Conservation (phyloP, 306 rosid species). For the Lathyrus aphaca region DNA sequence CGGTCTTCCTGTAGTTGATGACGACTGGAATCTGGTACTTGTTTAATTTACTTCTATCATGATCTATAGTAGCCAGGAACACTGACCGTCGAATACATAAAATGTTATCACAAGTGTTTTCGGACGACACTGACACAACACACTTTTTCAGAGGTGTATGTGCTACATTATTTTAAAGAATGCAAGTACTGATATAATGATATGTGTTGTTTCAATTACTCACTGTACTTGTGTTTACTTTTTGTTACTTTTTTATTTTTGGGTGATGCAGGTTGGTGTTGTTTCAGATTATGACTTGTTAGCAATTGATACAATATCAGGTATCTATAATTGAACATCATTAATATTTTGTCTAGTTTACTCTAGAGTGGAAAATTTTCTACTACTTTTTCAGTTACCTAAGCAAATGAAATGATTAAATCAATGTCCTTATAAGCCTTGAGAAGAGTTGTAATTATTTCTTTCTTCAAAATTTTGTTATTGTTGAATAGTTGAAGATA, state of each 20-base stretch:
- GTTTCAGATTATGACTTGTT: constrained; percentile 93
- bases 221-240: constrained; percentile 9
- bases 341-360: background rate
- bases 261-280: constrained; percentile 82
- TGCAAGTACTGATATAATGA: constrained; percentile 11
- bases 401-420: constrained; percentile 7
- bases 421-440: constrained; percentile 15
- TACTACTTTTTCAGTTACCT: background rate
- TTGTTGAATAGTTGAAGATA: constrained; percentile 29
- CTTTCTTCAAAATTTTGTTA: constrained; percentile 3
- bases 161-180: background rate
- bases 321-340: constrained; percentile 37
- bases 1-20: constrained; percentile 94
- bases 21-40: constrained; percentile 86
- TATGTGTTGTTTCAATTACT: constrained; percentile 37
- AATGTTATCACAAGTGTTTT: too few species aligned
- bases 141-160: too few species aligned
- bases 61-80: too few species aligned
- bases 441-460: constrained; percentile 6
- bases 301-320: constrained; percentile 96
- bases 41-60: background rate
- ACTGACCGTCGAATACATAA: too few species aligned
- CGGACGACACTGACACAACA: too few species aligned
- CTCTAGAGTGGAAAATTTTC: background rate
- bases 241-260: constrained; percentile 4